Evolutionary conservation across 768 basidiomycete genomes (phyloP).

Genomic region (Cystofilobasidium bisporidii): DNA sequence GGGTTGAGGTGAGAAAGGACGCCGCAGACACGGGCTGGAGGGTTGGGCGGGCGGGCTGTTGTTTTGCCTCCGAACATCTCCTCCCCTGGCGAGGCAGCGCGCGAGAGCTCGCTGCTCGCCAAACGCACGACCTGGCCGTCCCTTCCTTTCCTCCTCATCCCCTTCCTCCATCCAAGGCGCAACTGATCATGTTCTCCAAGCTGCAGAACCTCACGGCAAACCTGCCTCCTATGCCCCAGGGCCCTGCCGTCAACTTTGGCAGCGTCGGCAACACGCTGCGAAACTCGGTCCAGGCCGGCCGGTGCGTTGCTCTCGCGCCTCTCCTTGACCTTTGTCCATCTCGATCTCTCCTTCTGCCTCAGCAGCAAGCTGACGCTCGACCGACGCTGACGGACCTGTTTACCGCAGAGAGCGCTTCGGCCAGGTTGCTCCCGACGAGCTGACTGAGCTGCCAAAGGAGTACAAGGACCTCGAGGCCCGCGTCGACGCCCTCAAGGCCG

Average conservation of each 20-base stretch:
- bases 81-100: no score
- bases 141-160: no score
- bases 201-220: constrained; percentile 11
- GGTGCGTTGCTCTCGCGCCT: constrained; percentile 29
- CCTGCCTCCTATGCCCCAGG: constrained; percentile 22
- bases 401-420: constrained; percentile 67
- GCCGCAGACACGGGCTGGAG: no score
- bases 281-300: constrained; percentile 73
- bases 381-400: no score
- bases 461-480: constrained; percentile 92
- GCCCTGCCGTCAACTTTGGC: constrained; percentile 16
- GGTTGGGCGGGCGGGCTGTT: background rate
- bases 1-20: background rate
- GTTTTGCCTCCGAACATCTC: background rate
- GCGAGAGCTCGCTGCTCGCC: no score
- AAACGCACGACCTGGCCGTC: no score
- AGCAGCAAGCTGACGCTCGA: background rate
- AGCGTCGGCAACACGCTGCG: constrained; percentile 51
- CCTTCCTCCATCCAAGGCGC: background rate
- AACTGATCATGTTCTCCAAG: constrained; percentile 20
- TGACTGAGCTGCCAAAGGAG: constrained; percentile 92
- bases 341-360: background rate
- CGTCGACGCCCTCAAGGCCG: constrained; percentile 78
- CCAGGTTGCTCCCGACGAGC: constrained; percentile 78
- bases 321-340: background rate